These are phyloP conservation scores for Lindgomyces ingoldianus DNA, from an alignment of 495 filamentous ascomycete species.

Conservation along the genomic window DNA sequence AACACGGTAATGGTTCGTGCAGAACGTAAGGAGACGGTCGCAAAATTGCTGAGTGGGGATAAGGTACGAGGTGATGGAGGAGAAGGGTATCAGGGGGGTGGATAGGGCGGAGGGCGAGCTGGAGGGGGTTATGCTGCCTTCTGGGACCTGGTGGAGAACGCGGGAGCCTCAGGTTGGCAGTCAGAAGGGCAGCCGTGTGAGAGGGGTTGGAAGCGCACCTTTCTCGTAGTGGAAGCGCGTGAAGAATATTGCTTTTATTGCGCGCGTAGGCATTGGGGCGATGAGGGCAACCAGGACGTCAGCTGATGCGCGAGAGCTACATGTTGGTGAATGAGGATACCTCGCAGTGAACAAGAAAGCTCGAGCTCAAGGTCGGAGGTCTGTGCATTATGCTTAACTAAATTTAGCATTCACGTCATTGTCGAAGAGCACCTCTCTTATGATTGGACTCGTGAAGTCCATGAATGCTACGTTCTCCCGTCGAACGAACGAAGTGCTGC, in stretches of 20 bases:
- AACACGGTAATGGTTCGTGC: conserved; percentile 73
- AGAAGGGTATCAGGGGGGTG: conserved; percentile 77
- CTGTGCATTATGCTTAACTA: conserved; percentile 9
- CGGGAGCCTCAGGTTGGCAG: conserved; percentile 63
- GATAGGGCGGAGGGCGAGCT: conserved; percentile 50
- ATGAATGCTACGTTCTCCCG: too few relatives aligned
- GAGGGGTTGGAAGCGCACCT: conserved; percentile 54
- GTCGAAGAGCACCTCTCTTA: too few relatives aligned
- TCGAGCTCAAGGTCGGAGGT: background rate
- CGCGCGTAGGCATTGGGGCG: conserved; percentile 41
- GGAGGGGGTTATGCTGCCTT: conserved; percentile 70
- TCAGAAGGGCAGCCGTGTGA: conserved; percentile 2
- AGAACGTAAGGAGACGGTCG: conserved; percentile 79
- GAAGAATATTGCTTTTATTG: conserved; percentile 97
- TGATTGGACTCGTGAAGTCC: too few relatives aligned
- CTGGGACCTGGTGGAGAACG: conserved; percentile 72
- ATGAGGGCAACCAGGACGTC: background rate
- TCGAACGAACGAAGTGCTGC: too few relatives aligned
- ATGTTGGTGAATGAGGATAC: background rate
- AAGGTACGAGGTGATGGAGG: conserved; percentile 80
- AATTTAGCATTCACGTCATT: conserved; percentile 6
- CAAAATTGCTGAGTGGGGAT: conserved; percentile 92
- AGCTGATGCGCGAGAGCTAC: background rate
- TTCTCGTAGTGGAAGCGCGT: conserved; percentile 87
- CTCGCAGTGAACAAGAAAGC: background rate